Percentiles rank a stretch among this genome's conserved stretches.
Conservation (phyloP, 495 filamentous ascomycete species). For the Bathelium albidoporum region DNA sequence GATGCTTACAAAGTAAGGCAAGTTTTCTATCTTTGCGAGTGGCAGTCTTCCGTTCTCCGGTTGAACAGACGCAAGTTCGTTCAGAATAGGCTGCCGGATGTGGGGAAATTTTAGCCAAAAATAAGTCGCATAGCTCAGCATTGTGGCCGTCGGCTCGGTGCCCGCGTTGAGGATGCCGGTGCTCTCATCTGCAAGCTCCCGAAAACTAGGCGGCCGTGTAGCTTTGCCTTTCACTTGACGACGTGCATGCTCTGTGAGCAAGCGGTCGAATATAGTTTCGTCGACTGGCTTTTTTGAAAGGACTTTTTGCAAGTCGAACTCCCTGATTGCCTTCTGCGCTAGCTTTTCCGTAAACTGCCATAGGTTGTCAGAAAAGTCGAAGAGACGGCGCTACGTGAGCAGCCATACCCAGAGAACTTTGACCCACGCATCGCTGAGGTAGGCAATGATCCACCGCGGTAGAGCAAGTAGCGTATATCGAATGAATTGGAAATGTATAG, state of each 20-base stretch:
- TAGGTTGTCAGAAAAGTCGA: too few species aligned
- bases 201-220: neutral
- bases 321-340: too few species aligned
- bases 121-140: neutral
- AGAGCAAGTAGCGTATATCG: neutral
- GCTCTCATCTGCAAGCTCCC: neutral
- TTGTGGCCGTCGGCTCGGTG: neutral
- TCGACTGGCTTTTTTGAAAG: neutral
- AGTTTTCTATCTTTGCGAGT: neutral
- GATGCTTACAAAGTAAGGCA: neutral
- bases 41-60: neutral
- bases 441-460: neutral
- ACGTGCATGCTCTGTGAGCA: neutral
- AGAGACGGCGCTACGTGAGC: too few species aligned
- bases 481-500: neutral
- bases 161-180: neutral
- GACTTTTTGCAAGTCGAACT: too few species aligned
- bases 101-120: neutral
- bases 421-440: neutral
- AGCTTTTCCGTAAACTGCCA: too few species aligned
- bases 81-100: neutral
- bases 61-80: neutral
- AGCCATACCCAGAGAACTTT: neutral
- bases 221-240: neutral
- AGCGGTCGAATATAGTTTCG: neutral